Percentiles rank a stretch among this genome's conserved stretches.
Evolutionary conservation across 805 yeast species (phyloP).

Genomic region (Tetrapisispora taiwanensis): DNA sequence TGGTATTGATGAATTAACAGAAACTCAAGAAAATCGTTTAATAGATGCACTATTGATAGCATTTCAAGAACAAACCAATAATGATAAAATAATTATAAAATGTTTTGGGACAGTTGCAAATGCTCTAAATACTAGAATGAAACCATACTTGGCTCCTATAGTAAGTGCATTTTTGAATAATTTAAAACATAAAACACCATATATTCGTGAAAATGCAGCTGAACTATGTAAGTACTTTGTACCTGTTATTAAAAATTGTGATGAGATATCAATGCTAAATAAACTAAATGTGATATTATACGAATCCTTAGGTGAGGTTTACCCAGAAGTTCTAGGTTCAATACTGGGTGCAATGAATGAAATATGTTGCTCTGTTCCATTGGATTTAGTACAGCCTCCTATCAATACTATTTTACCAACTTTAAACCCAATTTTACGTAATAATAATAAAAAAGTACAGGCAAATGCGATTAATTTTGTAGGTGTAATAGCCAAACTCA

Average conservation of each 20-base stretch:
- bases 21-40: constrained; percentile 51
- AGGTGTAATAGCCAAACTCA: constrained; percentile 71
- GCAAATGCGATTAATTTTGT: constrained; percentile 69
- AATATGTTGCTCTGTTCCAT: constrained; percentile 51
- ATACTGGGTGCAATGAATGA: constrained; percentile 59
- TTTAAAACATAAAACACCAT: constrained; percentile 58
- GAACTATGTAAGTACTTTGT: constrained; percentile 61
- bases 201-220: constrained; percentile 75
- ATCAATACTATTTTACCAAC: constrained; percentile 75
- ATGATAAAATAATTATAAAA: constrained; percentile 44
- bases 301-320: constrained; percentile 89
- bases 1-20: constrained; percentile 53
- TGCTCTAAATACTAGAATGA: constrained; percentile 52
- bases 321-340: constrained; percentile 88
- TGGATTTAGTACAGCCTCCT: constrained; percentile 64
- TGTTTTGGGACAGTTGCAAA: constrained; percentile 56
- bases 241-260: constrained; percentile 54
- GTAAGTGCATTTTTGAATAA: constrained; percentile 64
- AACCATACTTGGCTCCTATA: constrained; percentile 64
- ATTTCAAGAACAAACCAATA: constrained; percentile 64
- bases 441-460: constrained; percentile 85
- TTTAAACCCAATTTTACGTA: constrained; percentile 81
- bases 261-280: constrained; percentile 49
- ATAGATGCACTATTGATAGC: constrained; percentile 75
- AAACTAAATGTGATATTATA: constrained; percentile 68